Percentiles rank a stretch among this genome's conserved stretches.
Conservation (phyloP, 83 land plant species). For the Thuja plicata region DNA sequence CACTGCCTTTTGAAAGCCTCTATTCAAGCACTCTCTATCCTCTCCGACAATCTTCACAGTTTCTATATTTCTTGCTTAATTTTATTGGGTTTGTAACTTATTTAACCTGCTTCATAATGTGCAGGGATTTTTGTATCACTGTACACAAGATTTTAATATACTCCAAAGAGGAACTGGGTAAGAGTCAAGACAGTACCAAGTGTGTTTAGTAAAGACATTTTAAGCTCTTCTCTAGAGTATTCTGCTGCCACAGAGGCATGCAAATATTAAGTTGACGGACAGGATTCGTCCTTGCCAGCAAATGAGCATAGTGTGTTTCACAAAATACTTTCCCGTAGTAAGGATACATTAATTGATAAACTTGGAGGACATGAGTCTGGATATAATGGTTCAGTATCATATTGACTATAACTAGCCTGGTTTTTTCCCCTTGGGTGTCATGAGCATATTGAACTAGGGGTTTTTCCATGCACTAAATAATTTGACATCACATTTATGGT, state of each 20-base stretch:
- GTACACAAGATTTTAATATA: constrained; percentile 29
- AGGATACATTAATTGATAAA: background rate
- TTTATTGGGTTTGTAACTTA: background rate
- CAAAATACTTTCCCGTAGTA: background rate
- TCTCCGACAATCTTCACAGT: background rate
- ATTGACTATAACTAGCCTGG: background rate
- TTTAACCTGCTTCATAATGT: constrained; percentile 9
- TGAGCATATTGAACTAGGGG: background rate
- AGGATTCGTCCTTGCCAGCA: constrained; percentile 9
- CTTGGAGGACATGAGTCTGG: background rate
- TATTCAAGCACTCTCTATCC: background rate
- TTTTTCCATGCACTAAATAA: constrained; percentile 3
- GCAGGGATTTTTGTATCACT: constrained; percentile 35
- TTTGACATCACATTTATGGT: background rate
- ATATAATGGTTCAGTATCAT: background rate
- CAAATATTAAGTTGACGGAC: background rate
- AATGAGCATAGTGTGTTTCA: background rate
- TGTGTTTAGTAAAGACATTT: background rate
- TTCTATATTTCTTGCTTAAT: background rate
- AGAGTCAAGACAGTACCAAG: background rate
- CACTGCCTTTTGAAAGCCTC: background rate
- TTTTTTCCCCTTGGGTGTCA: background rate
- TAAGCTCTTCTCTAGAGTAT: constrained; percentile 7
- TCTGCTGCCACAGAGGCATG: constrained; percentile 10
- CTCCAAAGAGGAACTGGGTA: constrained; percentile 16